Evolutionary conservation across 1,284 basidiomycete genomes (phyloP).

Genomic region (Phenoliferia sp.): DNA sequence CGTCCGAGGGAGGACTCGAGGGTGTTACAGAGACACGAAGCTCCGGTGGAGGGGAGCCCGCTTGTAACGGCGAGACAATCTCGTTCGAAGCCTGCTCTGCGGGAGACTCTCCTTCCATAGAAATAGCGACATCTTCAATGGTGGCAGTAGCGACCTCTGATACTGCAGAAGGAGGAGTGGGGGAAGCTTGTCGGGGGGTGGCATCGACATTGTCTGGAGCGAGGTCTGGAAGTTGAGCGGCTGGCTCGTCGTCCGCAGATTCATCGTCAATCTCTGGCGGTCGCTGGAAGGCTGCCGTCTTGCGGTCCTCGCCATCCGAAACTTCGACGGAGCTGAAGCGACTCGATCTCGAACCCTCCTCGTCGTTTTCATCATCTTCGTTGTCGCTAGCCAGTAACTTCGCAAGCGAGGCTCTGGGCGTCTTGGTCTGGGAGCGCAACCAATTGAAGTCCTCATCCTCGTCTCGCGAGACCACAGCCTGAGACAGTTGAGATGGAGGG

Average conservation of each 20-base stretch:
- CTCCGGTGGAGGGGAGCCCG: neutral
- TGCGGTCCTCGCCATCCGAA: neutral
- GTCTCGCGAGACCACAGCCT: neutral
- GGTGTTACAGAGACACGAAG: neutral
- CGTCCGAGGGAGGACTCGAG: neutral
- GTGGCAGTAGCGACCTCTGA: too few relatives aligned
- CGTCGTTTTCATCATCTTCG: neutral
- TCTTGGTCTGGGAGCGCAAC: slow-evolving; percentile 17
- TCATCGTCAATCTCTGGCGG: neutral
- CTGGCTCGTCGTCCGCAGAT: neutral
- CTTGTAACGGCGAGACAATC: too few relatives aligned
- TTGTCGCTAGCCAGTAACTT: slow-evolving; percentile 3
- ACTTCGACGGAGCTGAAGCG: neutral
- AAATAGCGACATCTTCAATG: too few relatives aligned
- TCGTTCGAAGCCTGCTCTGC: too few relatives aligned
- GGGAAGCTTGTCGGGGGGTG: too few relatives aligned
- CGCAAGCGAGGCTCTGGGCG: slow-evolving; percentile 2
- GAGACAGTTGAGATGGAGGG: neutral
- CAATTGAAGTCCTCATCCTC: slow-evolving; percentile 16
- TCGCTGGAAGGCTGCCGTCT: neutral
- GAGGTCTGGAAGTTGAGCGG: too few relatives aligned
- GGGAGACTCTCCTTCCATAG: too few relatives aligned
- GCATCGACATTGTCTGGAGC: too few relatives aligned
- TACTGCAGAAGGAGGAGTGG: too few relatives aligned
- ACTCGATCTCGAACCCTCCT: neutral